Base-by-base conservation (phyloP, 805 yeast genomes). In the Wickerhamiella galacta region DNA sequence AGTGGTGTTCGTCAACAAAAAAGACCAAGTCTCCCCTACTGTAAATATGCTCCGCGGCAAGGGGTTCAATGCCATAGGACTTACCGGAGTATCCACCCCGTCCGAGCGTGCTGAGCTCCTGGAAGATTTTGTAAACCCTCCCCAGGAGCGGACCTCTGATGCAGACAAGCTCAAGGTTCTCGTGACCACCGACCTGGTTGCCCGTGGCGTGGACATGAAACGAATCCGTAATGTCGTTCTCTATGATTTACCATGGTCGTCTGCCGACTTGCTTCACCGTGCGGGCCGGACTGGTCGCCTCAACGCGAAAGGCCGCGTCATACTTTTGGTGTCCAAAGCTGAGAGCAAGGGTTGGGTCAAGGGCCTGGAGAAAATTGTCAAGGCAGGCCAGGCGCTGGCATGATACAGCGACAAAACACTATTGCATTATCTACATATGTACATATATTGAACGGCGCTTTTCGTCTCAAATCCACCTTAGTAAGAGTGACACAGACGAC, bases 251-350 rank as follows among this genome's bases (percentile, higher is more conserved):
- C 98, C 98, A 4, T 66, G 68, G 33, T 74, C 77, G 11, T 70
- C 95, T 0, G 74, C 81, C 14, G 96, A 87, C 54, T 60, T 87
- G 38, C 72, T 87, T 15, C 96, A 87, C 52, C 63, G 98, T 39
- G 76, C 81, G 1, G 98, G 98, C 1, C 69, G 98, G 56, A 87
- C 95, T 0, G 95, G 95, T 3, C 61, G 98, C 51, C 75, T 85
- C 78, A 79, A 77, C 28, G 82, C 76, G 47, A 64, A 76, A 23
- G 98, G 98, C 10, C 66, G 94, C 39, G 95, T 81, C 2, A 75
- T 82, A 40, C 60, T 90, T 47, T 70, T 87, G 32, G 75, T 76
- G 18, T 76, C 74, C 39, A 72, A 73, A 40, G 54, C 52, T 27
- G 76, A 71, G 39, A 63, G 68, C n/a, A 75, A 75, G 44, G 64